Evolutionary conservation across 495 filamentous ascomycete species (phyloP), one percentile per base, ranked within the genome.

Genomic region (Penicillium dipodomyicola): DNA sequence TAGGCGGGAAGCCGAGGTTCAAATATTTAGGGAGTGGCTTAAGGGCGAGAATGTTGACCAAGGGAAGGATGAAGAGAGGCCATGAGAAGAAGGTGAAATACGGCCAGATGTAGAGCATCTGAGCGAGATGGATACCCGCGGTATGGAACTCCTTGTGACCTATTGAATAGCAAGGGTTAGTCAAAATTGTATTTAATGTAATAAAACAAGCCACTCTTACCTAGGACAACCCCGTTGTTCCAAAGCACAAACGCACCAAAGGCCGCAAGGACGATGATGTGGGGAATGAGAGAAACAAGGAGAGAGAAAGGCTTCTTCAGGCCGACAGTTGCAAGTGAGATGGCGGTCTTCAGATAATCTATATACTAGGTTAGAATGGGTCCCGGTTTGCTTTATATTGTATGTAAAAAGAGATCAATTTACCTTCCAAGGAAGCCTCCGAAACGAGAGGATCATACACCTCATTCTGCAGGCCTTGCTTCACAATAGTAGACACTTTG

Each of bases 71-170:
- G 8, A 93, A 65, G 12, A 97, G 75, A 1, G 94, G 93, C 51
- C 83, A 84, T 1, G 93, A 96, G 77, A 96, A 96, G 77, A 96
- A 96, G 33, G 79, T 67, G 32, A 94, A 82, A 67, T 94, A 90
- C 2, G 91, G 87, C 86, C 91, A 93, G 64, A 97, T 84, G 69
- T 98, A 98, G 33, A 97, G 86, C 83, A 97, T 88, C 69, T 98
- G 94, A 2, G 94, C 80, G 42, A 96, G 69, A 64, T 98, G 95
- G 19, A 97, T 69, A 7, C 90, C 91, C 4, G 91, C 90, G 54
- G 91, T 77, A 67, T 98, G 94, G 64, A 96, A 96, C 25, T 88
- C 86, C 76, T 97, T 96, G 71, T 98, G 95, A 17, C 90, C 87
- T 90, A 51, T 1, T 33, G 8, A 8, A 5, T 47, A 40, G 6